Evolutionary conservation across 2,329 filamentous ascomycete species (phyloP), one percentile per base, ranked within the genome.

Genomic region (Westerdykella ornata): DNA sequence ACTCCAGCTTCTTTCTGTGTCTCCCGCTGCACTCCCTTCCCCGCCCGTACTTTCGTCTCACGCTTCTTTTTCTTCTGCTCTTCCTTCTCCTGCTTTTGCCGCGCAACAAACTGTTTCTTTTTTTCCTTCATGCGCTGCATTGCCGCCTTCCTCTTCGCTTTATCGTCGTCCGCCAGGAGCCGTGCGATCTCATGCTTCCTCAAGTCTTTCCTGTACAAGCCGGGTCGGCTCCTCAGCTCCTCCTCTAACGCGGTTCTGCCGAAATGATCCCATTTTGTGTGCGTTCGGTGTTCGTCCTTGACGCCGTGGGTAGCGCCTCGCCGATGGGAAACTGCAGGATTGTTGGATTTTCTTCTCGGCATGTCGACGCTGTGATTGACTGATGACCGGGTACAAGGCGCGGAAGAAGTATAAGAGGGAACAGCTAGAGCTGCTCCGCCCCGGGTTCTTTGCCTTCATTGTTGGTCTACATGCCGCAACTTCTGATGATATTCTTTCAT

Each of bases 301-400:
- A 64, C 53, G 28, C 49, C 44, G 33, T 63, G 61, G 13, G 51
- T 57, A n/a, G 58, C 58, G 17, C 58, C 61, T 12, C 59, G 54
- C 30, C 48, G 42, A 33, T 60, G 56, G 12, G 47, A 39, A 6
- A 47, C 44, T 3, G 48, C 42, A n/a, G n/a, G n/a, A 44, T 52
- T 45, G 8, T 48, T 43, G n/a, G 49, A 41, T 35, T 44, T 44
- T 28, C 19, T 15, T 39, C 30, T 37, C 17, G 28, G 14, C 15
- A 17, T 19, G 22, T 26, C 22, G 22, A 8, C n/a, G n/a, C n/a
- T 26, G 22, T 26, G 22, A 11, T 26, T 26, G 22, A 26, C 22
- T 26, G 12, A 11, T 11, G 12, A 11, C 22, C 22, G 22, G 12
- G 22, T 9, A 9, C 22, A 7, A 4, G 22, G 22, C 7, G 22